Evolutionary conservation across 1,284 basidiomycete species (phyloP).

Genomic region (Chalciporus piperatoides): DNA sequence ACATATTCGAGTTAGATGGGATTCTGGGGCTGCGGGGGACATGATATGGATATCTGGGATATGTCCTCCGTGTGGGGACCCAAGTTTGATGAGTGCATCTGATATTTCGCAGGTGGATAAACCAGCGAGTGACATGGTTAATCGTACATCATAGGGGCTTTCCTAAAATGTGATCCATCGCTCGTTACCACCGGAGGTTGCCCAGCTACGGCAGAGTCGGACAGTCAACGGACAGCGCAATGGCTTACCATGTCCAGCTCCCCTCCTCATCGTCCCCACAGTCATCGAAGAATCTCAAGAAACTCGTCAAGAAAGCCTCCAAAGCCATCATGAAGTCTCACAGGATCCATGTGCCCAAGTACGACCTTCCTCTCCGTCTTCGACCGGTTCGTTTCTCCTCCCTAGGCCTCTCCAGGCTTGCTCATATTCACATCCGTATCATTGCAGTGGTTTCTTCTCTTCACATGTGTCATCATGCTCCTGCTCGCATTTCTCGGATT

Average conservation of each 20-base stretch:
- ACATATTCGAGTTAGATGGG: slow-evolving; percentile 42
- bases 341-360: slow-evolving; percentile 54
- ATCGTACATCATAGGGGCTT: slow-evolving; percentile 8
- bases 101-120: slow-evolving; percentile 84
- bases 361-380: slow-evolving; percentile 67
- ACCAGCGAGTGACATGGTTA: slow-evolving; percentile 31
- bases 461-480: slow-evolving; percentile 63
- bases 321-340: slow-evolving; percentile 58
- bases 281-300: slow-evolving; percentile 26
- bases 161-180: slow-evolving; percentile 2
- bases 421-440: not conserved
- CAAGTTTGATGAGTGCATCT: slow-evolving; percentile 87
- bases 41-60: slow-evolving; percentile 75
- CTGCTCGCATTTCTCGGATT: slow-evolving; percentile 69
- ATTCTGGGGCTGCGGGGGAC: slow-evolving; percentile 39
- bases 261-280: slow-evolving; percentile 13
- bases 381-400: slow-evolving; percentile 54
- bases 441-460: slow-evolving; percentile 67
- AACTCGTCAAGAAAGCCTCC: slow-evolving; percentile 34
- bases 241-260: slow-evolving; percentile 15
- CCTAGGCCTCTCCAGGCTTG: slow-evolving; percentile 2
- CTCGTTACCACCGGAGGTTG: not conserved
- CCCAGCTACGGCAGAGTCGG: too few relatives aligned
- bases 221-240: not conserved
- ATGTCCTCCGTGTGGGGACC: slow-evolving; percentile 71